phyloP scores from a whole-genome alignment of 345 rosid genomes.

The Acer negundo region DNA sequence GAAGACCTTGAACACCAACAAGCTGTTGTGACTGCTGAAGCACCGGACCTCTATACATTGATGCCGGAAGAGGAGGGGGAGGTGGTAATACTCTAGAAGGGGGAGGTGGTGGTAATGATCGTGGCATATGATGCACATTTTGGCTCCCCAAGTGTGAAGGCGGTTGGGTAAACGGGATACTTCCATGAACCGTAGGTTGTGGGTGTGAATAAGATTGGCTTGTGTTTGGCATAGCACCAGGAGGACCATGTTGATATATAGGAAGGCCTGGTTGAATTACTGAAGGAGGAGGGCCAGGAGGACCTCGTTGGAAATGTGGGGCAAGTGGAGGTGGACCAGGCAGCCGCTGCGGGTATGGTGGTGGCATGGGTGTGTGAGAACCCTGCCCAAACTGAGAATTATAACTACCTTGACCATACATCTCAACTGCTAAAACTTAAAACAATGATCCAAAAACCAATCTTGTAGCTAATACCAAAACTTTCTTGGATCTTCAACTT shows the following conservation, averaged over 20 bases:
- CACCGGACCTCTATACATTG: conserved; percentile 32
- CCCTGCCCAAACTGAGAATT: conserved; percentile 40
- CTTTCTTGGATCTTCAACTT: conserved; percentile 7
- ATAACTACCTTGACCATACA: conserved; percentile 40
- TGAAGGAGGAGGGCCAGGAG: conserved; percentile 24
- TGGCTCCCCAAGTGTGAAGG: conserved; percentile 32
- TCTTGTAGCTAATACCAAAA: not conserved
- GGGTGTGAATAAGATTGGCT: conserved; percentile 34
- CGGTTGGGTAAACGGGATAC: conserved; percentile 22
- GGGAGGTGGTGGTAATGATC: conserved; percentile 35
- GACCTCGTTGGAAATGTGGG: conserved; percentile 35
- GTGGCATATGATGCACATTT: conserved; percentile 26
- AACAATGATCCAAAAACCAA: not conserved
- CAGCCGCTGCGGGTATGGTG: conserved; percentile 35
- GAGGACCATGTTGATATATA: conserved; percentile 38
- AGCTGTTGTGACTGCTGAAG: conserved; percentile 31
- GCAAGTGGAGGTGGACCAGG: conserved; percentile 31
- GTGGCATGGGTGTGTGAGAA: conserved; percentile 34
- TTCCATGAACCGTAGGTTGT: conserved; percentile 28
- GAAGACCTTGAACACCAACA: conserved; percentile 30
- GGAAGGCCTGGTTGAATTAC: conserved; percentile 30
- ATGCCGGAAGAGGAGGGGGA: conserved; percentile 32
- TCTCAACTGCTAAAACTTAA: conserved; percentile 17
- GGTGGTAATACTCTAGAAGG: conserved; percentile 38
- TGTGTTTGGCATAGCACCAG: conserved; percentile 28